These are phyloP conservation scores for Bocquillonia castaneifolia DNA, from an alignment of 441 rosid genomes.

Conservation along the genomic window DNA sequence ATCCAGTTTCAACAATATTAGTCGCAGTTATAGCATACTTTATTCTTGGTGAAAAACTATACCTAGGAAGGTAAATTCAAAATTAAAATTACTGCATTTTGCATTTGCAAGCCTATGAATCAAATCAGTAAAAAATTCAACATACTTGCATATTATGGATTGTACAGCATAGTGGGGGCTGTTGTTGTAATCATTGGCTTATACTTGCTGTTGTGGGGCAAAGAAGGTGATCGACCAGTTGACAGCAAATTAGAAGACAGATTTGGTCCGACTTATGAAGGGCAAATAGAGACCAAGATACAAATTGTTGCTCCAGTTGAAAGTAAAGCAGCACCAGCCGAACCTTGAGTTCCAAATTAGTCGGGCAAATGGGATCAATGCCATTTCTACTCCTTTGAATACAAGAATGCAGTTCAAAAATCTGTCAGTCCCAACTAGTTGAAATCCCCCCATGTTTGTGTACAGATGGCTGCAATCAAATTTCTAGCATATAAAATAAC, in stretches of 20 bases:
- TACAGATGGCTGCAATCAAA: not conserved
- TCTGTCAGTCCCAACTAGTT: not conserved
- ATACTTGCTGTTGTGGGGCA: constrained; percentile 65
- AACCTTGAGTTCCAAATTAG: constrained; percentile 11
- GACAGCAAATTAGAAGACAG: constrained; percentile 20
- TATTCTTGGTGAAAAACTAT: constrained; percentile 55
- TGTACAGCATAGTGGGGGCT: constrained; percentile 54
- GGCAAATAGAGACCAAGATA: constrained; percentile 13
- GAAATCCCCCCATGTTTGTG: not conserved
- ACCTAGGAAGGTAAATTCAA: constrained; percentile 48
- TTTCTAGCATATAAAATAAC: not conserved
- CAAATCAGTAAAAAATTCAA: not conserved
- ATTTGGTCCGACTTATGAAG: constrained; percentile 12
- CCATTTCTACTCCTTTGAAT: not conserved
- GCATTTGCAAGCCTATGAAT: not conserved
- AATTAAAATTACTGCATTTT: not conserved
- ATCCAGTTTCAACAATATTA: constrained; percentile 49
- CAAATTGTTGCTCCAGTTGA: constrained; percentile 22
- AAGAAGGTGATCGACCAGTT: constrained; percentile 36
- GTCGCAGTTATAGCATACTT: constrained; percentile 51
- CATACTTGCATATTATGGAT: not conserved
- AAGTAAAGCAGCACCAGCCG: constrained; percentile 12
- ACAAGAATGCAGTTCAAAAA: not conserved
- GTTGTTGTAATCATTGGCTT: constrained; percentile 43
- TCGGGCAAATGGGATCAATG: not conserved